Evolutionary conservation across 768 basidiomycete species (phyloP).

Genomic region (Macrolepiota dolichaula): DNA sequence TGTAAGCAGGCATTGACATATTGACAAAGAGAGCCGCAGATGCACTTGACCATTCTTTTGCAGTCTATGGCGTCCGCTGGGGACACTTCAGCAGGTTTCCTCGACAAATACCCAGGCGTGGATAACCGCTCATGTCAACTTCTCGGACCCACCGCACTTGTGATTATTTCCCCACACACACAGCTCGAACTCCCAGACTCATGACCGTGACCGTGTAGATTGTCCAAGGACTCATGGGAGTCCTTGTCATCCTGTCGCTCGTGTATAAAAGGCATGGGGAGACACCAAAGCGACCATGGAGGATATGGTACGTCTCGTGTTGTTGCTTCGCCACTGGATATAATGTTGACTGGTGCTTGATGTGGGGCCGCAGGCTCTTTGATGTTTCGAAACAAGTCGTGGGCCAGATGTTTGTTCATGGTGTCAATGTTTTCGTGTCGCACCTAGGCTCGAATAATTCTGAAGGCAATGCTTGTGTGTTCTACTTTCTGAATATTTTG

Average conservation of each 20-base stretch:
- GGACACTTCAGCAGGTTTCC: conserved; percentile 7
- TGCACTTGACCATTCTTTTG: neutral
- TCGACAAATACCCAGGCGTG: conserved; percentile 35
- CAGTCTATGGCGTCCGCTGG: neutral
- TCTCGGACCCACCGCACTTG: conserved; percentile 50
- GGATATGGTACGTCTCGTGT: conserved; percentile 73
- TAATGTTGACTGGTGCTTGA: neutral
- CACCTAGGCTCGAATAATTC: conserved; percentile 67
- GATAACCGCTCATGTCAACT: conserved; percentile 49
- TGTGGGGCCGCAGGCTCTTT: conserved; percentile 58
- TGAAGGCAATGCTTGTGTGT: conserved; percentile 82
- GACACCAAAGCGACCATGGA: conserved; percentile 82
- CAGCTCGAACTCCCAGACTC: conserved; percentile 34
- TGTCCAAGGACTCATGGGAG: conserved; percentile 86
- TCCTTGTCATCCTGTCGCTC: conserved; percentile 83
- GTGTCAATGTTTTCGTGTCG: conserved; percentile 75
- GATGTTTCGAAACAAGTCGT: conserved; percentile 91
- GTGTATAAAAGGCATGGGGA: conserved; percentile 89
- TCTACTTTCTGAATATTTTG: conserved; percentile 90
- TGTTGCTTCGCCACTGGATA: neutral
- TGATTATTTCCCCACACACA: conserved; percentile 35
- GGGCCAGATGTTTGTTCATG: conserved; percentile 81
- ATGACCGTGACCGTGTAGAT: conserved; percentile 46
- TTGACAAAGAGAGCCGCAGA: neutral
- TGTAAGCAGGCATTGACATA: conserved; percentile 3